Evolutionary conservation across 306 rosid species (phyloP).

Genomic region (Canavalia gladiata): DNA sequence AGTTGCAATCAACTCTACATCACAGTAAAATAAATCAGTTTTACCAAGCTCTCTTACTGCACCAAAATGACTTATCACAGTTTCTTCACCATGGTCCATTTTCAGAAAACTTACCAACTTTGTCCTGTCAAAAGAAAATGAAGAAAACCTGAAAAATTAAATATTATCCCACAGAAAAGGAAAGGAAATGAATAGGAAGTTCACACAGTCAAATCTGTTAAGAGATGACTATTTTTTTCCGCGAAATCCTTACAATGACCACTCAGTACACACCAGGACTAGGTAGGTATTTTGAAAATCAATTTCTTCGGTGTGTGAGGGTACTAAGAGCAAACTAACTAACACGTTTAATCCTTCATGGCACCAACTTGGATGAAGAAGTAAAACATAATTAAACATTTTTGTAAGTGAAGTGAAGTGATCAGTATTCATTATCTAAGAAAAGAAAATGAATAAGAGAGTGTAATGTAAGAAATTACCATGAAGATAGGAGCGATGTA

Average conservation of each 20-base stretch:
- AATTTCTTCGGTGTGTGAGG: no score
- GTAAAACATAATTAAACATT: no score
- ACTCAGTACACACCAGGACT: no score
- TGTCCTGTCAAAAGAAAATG: conserved; percentile 76
- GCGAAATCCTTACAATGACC: no score
- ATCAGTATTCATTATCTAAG: no score
- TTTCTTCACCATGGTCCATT: conserved; percentile 48
- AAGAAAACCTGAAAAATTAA: conserved; percentile 35
- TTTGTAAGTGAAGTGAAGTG: no score
- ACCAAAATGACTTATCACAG: conserved; percentile 52
- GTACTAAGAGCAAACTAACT: not conserved
- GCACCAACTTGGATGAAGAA: no score
- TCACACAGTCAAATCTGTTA: not conserved
- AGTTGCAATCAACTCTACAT: conserved; percentile 24
- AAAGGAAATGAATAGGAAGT: not conserved
- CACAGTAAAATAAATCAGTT: conserved; percentile 25
- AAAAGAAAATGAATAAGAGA: not conserved
- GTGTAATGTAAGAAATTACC: conserved; percentile 50
- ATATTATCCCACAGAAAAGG: not conserved
- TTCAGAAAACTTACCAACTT: conserved; percentile 88
- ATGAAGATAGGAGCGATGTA: conserved; percentile 94
- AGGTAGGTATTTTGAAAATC: no score
- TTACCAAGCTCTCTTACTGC: conserved; percentile 56
- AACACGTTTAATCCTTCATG: no score
- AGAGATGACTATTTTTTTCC: not conserved